Evolutionary conservation across 495 filamentous ascomycete genomes (phyloP), one percentile per base, ranked within the genome.

Genomic region (Aspergillus sclerotiicarbonarius): DNA sequence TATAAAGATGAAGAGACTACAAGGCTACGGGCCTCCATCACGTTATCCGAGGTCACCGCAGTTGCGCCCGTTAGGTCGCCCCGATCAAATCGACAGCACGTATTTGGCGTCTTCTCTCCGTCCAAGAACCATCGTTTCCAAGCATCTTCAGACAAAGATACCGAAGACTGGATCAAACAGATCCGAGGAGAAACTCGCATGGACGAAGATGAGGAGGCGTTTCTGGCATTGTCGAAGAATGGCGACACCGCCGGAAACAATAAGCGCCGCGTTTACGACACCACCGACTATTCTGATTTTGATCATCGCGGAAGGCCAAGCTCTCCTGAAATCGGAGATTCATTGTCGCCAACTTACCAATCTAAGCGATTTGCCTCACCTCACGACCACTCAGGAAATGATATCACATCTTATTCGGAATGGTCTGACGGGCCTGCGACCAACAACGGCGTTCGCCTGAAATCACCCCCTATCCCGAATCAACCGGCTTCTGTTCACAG

Each of bases 21-120:
- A 62, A 91, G 93, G 67, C 83, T 98, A 8, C 86, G 90, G 21
- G 88, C 91, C 63, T 92, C 95, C 63, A 84, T 98, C 59, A 85
- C 84, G 65, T 83, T 97, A 45, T 89, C 90, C 33, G 94, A 98
- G 57, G 81, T 98, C 56, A 96, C 92, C 5, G 93, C 93, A 4
- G 90, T 96, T 32, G 89, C 92, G 0, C 80, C 89, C 51, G 84
- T 97, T 51, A 92, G 89, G 64, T 91, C 96, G 60, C 86, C 90
- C 1, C 95, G 94, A 74, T 87, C 88, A 30, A 87, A 87, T 58
- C 83, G 86, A 31, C 79, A 87, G 32, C 82, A 96, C 63, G 83
- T 96, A 41, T 96, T 98, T 69, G 94, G 90, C 3, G 77, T 98
- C n/a, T 98, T 96, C 68, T 92, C 92, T 9, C 89, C 92, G 0